These are phyloP conservation scores for Mycosarcoma mackinlayi DNA, from an alignment of 1,284 basidiomycete species.

Conservation along the genomic window DNA sequence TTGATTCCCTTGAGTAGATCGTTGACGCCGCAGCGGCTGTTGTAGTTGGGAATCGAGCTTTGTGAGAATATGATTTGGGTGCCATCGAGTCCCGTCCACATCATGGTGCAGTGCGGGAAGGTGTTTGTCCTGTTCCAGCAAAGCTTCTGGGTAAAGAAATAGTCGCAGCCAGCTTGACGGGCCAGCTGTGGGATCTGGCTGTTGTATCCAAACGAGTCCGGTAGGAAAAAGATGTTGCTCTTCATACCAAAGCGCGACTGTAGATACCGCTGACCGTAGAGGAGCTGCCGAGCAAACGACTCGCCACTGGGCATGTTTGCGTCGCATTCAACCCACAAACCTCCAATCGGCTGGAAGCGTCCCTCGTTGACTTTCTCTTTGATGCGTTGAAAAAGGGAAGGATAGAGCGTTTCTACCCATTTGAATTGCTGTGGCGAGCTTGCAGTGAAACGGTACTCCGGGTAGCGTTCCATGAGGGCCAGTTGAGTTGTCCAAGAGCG, in stretches of 20 bases:
- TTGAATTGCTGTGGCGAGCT: conserved; percentile 95
- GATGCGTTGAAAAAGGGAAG: conserved; percentile 83
- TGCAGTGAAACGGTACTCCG: conserved; percentile 91
- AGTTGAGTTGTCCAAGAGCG: conserved; percentile 89
- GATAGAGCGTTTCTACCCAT: conserved; percentile 85
- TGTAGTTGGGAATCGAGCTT: conserved; percentile 64
- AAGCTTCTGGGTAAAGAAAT: conserved; percentile 96
- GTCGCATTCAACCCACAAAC: conserved; percentile 75
- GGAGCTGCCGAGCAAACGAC: conserved; percentile 75
- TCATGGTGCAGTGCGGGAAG: conserved; percentile 97
- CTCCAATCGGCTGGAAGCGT: conserved; percentile 85
- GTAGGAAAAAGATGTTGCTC: conserved; percentile 72
- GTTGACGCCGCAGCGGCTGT: conserved; percentile 56
- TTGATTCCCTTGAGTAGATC: conserved; percentile 57
- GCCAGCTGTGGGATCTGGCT: conserved; percentile 80
- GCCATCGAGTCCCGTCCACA: conserved; percentile 96
- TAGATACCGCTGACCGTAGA: conserved; percentile 91
- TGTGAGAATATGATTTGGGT: conserved; percentile 76
- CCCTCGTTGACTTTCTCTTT: conserved; percentile 80
- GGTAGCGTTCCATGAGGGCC: conserved; percentile 94
- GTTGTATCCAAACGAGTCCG: conserved; percentile 74
- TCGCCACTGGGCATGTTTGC: conserved; percentile 64
- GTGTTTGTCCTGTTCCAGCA: conserved; percentile 73
- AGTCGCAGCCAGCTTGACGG: conserved; percentile 85
- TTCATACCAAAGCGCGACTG: conserved; percentile 81